A percentile compares a stretch with the other conserved stretches of the same genome.
phyloP scores from a whole-genome alignment of 192 early-diverging fungal species.

The Pilaira anomala region DNA sequence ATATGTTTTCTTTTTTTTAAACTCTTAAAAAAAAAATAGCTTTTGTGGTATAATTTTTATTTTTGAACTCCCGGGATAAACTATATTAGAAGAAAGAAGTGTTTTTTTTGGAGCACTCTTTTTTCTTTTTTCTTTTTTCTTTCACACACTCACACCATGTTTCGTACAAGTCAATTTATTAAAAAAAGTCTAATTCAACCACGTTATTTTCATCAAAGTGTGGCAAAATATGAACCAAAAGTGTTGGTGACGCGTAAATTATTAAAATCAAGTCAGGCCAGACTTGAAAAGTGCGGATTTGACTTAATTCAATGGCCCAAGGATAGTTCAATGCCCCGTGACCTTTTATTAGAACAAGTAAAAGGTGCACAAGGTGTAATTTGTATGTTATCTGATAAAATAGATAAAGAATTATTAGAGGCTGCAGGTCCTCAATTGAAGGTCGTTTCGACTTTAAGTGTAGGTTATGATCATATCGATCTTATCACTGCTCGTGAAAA shows the following conservation, averaged over 20 bases:
- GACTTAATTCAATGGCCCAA: constrained; percentile 61
- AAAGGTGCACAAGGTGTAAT: constrained; percentile 23
- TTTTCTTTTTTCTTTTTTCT: no score
- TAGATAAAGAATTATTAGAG: constrained; percentile 66
- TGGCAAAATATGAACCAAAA: background rate
- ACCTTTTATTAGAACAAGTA: constrained; percentile 40
- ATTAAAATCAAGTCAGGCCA: constrained; percentile 20
- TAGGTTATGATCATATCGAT: constrained; percentile 83
- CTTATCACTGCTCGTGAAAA: constrained; percentile 46
- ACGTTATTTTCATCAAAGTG: background rate
- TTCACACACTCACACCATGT: no score
- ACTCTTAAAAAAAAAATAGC: no score
- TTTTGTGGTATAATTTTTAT: no score
- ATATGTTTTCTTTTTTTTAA: no score
- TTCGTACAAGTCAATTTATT: background rate
- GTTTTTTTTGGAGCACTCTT: background rate
- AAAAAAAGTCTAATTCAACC: background rate
- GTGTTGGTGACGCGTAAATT: constrained; percentile 32
- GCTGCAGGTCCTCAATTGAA: constrained; percentile 65
- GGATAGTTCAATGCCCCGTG: constrained; percentile 46
- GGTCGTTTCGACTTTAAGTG: constrained; percentile 72
- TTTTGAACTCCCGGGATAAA: no score
- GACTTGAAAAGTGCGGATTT: constrained; percentile 32
- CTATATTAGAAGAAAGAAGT: no score
- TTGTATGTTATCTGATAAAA: constrained; percentile 62